phyloP scores from a whole-genome alignment of 768 basidiomycete genomes.

The Kwoniella mangroviensis region DNA sequence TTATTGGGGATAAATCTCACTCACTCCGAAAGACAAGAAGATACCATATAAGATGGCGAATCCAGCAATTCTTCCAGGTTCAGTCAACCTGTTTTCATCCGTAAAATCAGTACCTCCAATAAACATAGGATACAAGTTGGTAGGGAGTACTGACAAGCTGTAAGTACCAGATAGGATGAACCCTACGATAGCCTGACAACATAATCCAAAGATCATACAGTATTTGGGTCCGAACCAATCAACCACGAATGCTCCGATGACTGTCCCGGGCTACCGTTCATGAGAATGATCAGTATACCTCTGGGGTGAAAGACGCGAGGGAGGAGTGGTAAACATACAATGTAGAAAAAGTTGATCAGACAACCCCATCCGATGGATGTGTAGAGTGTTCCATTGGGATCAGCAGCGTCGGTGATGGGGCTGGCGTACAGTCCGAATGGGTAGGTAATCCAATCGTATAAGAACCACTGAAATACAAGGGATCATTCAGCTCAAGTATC shows the following conservation, averaged over 20 bases:
- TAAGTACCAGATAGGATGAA: constrained; percentile 91
- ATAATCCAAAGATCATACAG: constrained; percentile 60
- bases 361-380: constrained; percentile 82
- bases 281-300: background rate
- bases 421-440: constrained; percentile 79
- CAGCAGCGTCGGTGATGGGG: constrained; percentile 69
- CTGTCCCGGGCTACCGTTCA: constrained; percentile 60
- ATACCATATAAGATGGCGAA: constrained; percentile 79
- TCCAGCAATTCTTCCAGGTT: constrained; percentile 58
- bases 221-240: constrained; percentile 56
- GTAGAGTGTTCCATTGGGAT: constrained; percentile 62
- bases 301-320: too few species aligned
- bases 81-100: constrained; percentile 10
- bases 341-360: constrained; percentile 74
- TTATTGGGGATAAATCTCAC: background rate
- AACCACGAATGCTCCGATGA: constrained; percentile 57
- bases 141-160: constrained; percentile 37
- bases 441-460: constrained; percentile 48
- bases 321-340: constrained; percentile 47
- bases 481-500: background rate
- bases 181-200: constrained; percentile 59
- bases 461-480: constrained; percentile 20
- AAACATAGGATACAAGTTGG: background rate
- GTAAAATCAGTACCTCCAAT: background rate
- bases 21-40: constrained; percentile 85